Evolutionary conservation across 345 rosid genomes (phyloP).

Genomic region (Streptanthus diversifolius): DNA sequence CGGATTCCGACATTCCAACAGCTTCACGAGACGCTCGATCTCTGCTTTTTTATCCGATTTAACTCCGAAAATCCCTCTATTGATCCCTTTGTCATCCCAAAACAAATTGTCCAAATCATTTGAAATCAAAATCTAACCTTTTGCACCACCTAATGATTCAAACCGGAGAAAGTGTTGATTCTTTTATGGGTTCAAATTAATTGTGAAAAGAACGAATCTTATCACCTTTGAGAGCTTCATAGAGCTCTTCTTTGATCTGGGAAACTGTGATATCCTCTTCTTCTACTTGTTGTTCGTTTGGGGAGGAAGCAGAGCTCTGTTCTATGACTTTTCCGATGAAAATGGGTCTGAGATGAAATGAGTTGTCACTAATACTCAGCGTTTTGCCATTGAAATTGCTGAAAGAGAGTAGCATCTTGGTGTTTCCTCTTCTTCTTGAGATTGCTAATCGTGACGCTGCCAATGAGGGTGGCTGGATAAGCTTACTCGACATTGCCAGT

Average conservation of each 20-base stretch:
- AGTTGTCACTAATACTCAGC: constrained; percentile 15
- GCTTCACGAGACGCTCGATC: constrained; percentile 55
- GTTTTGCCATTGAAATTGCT: constrained; percentile 15
- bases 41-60: constrained; percentile 60
- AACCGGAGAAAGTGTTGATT: neutral
- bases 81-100: constrained; percentile 41
- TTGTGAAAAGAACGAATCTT: neutral
- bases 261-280: constrained; percentile 15
- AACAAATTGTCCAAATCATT: neutral
- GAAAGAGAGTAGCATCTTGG: constrained; percentile 12
- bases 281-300: neutral
- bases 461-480: constrained; percentile 37
- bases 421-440: constrained; percentile 1
- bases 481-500: constrained; percentile 34
- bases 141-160: neutral
- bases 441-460: constrained; percentile 25
- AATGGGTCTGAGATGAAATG: constrained; percentile 28
- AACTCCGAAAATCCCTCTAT: constrained; percentile 83
- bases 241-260: constrained; percentile 52
- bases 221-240: constrained; percentile 46
- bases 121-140: neutral
- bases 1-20: constrained; percentile 75
- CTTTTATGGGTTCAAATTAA: neutral
- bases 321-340: constrained; percentile 38
- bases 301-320: constrained; percentile 38